Evolutionary conservation across 192 early-diverging fungal genomes (phyloP), one percentile per base, ranked within the genome.

Genomic region (Anaeromyces robustus): DNA sequence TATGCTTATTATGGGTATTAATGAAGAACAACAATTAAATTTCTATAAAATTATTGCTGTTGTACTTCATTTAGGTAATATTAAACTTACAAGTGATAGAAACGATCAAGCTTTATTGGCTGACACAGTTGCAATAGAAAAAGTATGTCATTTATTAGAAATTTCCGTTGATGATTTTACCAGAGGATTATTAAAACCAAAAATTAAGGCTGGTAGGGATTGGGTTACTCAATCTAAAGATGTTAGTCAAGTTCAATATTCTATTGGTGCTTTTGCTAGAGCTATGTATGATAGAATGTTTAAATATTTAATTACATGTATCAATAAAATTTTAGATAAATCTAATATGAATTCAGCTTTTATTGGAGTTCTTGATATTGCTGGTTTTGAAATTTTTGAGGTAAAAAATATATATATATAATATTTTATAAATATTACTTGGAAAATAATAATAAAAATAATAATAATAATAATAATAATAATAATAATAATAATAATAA

Each of bases 311-410:
- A 94, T 99, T 14, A 92, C 92, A 37, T 87, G 94, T 19, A 95
- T 99, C 84, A 99, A 99, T 84, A 83, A 87, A 14, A 91, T 94
- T 11, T 82, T 91, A 30, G 85, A 86, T 79, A 84, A 81, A 30
- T 89, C 93, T 0, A 88, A 89, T 34, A 89, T 92, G 59, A 97
- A 95, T 82, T 81, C 87, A 5, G 89, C 90, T 4, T 99, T 97
- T 80, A 98, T 99, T 84, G 97, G 97, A 30, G 97, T 99, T 30
- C 85, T 99, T 16, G 97, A 99, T 88, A 99, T 99, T 89, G 96
- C 96, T 12, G 97, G 97, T 26, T 99, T 99, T 85, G 97, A 99
- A 87, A 98, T 99, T 80, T 96, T 99, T 83, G 94, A 98, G 85
- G 93, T 94, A 85, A 82, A 68, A 77, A 78, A 82, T 52, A 52